phyloP scores from a whole-genome alignment of 306 rosid species.

The Quercus bicolor region DNA sequence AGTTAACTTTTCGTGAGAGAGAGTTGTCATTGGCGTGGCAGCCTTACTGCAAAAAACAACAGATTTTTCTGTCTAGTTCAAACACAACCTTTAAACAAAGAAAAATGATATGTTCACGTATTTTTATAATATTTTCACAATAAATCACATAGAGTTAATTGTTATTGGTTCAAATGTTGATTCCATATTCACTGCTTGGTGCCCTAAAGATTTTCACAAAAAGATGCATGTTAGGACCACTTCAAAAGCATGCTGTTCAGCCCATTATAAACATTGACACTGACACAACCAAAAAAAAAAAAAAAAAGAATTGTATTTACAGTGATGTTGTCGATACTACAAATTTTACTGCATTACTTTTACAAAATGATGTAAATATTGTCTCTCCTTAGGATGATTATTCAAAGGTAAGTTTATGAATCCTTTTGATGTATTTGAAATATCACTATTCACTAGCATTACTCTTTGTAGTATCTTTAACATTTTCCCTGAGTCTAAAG shows the following conservation, averaged over 20 bases:
- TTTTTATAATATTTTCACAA: too few relatives aligned
- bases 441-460: too few relatives aligned
- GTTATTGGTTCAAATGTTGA: not conserved
- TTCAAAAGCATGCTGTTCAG: not conserved
- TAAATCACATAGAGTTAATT: rapidly evolving
- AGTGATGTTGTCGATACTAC: not conserved
- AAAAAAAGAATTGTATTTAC: too few relatives aligned
- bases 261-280: not conserved
- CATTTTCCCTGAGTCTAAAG: not conserved
- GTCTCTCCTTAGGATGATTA: conserved; percentile 11
- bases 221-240: conserved; percentile 5
- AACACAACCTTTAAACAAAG: not conserved
- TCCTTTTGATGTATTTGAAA: not conserved
- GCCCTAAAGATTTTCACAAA: conserved; percentile 1
- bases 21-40: not conserved
- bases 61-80: not conserved
- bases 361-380: conserved; percentile 9
- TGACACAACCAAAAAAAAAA: not conserved
- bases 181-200: conserved; percentile 4
- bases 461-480: too few relatives aligned
- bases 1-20: not conserved
- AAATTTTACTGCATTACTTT: not conserved
- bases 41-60: not conserved
- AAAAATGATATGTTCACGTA: rapidly evolving
- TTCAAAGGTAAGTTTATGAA: conserved; percentile 37